These are phyloP conservation scores for Chalciporus piperatus DNA, from an alignment of 768 basidiomycete species.

Conservation along the genomic window DNA sequence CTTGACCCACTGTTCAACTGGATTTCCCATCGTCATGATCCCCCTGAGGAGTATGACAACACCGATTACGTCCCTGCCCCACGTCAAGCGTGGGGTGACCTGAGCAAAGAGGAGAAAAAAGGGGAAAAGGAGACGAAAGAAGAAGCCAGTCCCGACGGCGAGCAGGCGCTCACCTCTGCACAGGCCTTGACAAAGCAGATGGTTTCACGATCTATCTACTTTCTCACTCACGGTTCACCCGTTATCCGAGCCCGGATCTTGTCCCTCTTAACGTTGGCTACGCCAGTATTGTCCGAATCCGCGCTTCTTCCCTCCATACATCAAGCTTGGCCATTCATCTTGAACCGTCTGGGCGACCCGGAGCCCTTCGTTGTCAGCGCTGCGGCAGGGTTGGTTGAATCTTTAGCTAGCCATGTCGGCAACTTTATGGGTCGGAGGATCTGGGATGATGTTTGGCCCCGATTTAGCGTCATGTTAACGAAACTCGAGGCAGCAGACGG, in stretches of 20 bases:
- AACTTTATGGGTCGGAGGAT: conserved; percentile 82
- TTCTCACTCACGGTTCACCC: conserved; percentile 87
- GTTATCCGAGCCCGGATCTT: conserved; percentile 84
- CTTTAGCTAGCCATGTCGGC: conserved; percentile 67
- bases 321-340: conserved; percentile 89
- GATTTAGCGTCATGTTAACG: conserved; percentile 59
- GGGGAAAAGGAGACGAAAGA: conserved; percentile 17
- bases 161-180: conserved; percentile 57
- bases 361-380: conserved; percentile 81
- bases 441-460: conserved; percentile 94
- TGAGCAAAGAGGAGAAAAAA: conserved; percentile 23
- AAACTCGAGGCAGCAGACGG: conserved; percentile 62
- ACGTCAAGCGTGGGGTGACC: conserved; percentile 52
- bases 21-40: conserved; percentile 49
- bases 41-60: conserved; percentile 36
- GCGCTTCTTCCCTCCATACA: conserved; percentile 84
- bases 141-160: conserved; percentile 35
- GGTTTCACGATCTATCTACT: conserved; percentile 81
- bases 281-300: conserved; percentile 67
- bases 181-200: conserved; percentile 83
- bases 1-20: conserved; percentile 62
- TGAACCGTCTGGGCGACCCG: conserved; percentile 73
- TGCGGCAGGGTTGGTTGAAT: conserved; percentile 70
- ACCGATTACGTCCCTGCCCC: conserved; percentile 62
- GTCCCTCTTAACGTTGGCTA: conserved; percentile 66